A percentile compares a stretch with the other conserved stretches of the same genome.
Evolutionary conservation across 495 filamentous ascomycete genomes (phyloP).

Genomic region (Cercophora newfieldiana): DNA sequence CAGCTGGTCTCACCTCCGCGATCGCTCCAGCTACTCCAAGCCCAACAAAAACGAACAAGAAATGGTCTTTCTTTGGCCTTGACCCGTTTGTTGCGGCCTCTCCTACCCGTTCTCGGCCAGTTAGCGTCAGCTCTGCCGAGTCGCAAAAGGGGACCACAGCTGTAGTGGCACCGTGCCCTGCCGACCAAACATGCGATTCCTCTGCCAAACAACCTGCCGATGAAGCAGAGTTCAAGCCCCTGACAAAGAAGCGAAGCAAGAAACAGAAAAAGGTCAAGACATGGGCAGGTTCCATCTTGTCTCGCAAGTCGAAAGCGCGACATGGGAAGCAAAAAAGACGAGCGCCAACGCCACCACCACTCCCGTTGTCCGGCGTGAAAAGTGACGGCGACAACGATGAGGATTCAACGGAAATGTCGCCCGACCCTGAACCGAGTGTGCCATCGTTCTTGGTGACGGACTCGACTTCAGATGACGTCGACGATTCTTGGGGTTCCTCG

Average conservation of each 20-base stretch:
- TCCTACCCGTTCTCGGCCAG: conserved; percentile 40
- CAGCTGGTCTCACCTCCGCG: conserved; percentile 22
- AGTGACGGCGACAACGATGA: conserved; percentile 29
- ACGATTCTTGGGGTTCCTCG: conserved; percentile 23
- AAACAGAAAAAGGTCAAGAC: conserved; percentile 77
- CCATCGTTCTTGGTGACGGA: conserved; percentile 31
- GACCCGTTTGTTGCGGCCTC: conserved; percentile 46
- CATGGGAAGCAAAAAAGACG: conserved; percentile 43
- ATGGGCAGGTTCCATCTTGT: conserved; percentile 77
- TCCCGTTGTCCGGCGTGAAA: conserved; percentile 20
- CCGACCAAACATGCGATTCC: conserved; percentile 19
- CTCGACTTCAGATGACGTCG: conserved; percentile 13
- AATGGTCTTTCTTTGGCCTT: conserved; percentile 58
- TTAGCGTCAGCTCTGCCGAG: conserved; percentile 41
- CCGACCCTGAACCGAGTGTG: conserved; percentile 26
- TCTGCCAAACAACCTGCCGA: not conserved
- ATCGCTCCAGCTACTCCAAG: conserved; percentile 40
- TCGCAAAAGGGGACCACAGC: conserved; percentile 28
- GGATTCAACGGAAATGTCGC: conserved; percentile 18
- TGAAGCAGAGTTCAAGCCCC: conserved; percentile 22
- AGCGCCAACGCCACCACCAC: conserved; percentile 43
- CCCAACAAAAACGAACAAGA: conserved; percentile 47
- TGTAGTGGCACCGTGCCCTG: conserved; percentile 9
- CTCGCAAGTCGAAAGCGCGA: conserved; percentile 59
- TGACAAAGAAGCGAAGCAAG: conserved; percentile 58